Evolutionary conservation across 108 stramenopile species (phyloP), one percentile per base, ranked within the genome.

Genomic region (Cylindrotheca closterium): DNA sequence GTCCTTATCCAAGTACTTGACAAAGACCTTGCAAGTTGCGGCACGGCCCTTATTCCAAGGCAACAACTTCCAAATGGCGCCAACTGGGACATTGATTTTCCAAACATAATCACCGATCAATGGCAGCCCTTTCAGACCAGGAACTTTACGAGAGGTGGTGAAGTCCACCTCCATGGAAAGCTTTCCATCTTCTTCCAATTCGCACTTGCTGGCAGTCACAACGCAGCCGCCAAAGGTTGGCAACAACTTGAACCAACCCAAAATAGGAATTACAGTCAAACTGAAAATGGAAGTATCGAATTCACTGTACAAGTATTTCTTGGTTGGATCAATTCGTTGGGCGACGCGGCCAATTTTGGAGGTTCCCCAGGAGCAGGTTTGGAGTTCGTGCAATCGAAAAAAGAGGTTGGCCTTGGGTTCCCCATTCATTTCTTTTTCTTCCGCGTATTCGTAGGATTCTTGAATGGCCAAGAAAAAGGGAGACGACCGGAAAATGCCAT

Each of bases 191-290:
- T 80, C 83, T 25, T 69, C 50, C 33, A 84, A 52, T 47, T 70
- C 59, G 17, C 81, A 82, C 22, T 80, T 87, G 24, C 85, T 73
- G 1, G 86, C 91, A 17, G 91, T 92, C 5, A 92, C 71, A 31
- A 96, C 93, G 74, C 94, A 95, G 12, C 96, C 96, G 54, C 96
- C 96, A 73, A 96, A 96, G 19, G 96, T 96, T 22, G 96, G 96
- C 1, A 96, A 65, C 3, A 96, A 73, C 61, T 73, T 65, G 80
- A 90, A 93, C 91, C 91, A 96, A 10, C 96, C 96, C 60, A 96
- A 53, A 50, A 96, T 87, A 7, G 96, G 96, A 55, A 96, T 82
- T 23, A 89, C 91, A 0, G 96, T 96, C 59, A 96, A 74, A 28
- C 72, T 70, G 55, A 93, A 91, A 25, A 89, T 77, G 17, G 75